A percentile compares a stretch with the other conserved stretches of the same genome.
Evolutionary conservation across 2,329 filamentous ascomycete species (phyloP).

Genomic region (Penicillium sp.): DNA sequence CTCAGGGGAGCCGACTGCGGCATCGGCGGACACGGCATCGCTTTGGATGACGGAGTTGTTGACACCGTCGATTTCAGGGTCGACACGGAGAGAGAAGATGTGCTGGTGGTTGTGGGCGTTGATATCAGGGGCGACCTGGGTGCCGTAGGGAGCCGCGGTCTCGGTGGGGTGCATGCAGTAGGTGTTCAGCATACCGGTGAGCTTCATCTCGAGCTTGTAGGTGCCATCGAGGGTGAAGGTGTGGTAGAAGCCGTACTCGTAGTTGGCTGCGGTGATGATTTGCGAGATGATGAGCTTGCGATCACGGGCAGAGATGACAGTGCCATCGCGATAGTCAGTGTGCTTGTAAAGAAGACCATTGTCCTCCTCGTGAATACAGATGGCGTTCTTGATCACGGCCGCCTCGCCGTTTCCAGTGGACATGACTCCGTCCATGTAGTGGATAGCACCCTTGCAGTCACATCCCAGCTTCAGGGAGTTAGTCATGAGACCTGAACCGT

Average conservation of each 20-base stretch:
- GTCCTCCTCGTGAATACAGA: slow-evolving; percentile 37
- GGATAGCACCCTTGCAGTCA: slow-evolving; percentile 35
- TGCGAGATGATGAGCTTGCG: slow-evolving; percentile 85
- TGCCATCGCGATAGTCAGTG: slow-evolving; percentile 87
- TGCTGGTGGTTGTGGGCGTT: slow-evolving; percentile 96
- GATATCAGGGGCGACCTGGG: slow-evolving; percentile 83
- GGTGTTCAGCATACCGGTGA: slow-evolving; percentile 90
- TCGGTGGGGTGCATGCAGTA: slow-evolving; percentile 78
- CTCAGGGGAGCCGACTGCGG: slow-evolving; percentile 67
- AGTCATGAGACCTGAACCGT: slow-evolving; percentile 33
- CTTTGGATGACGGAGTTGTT: slow-evolving; percentile 73
- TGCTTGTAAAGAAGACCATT: slow-evolving; percentile 64
- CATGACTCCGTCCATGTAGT: slow-evolving; percentile 34
- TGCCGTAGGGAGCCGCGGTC: slow-evolving; percentile 81
- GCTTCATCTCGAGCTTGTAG: slow-evolving; percentile 84
- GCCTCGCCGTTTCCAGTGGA: slow-evolving; percentile 27
- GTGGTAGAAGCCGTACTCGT: slow-evolving; percentile 86
- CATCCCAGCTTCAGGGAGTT: slow-evolving; percentile 35
- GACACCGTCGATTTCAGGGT: slow-evolving; percentile 81
- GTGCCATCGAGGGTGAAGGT: slow-evolving; percentile 89
- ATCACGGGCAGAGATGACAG: slow-evolving; percentile 79
- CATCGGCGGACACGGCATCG: slow-evolving; percentile 42
- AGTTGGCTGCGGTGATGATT: slow-evolving; percentile 92
- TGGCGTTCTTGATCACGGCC: slow-evolving; percentile 31
- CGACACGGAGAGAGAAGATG: slow-evolving; percentile 84